These are phyloP conservation scores for Globisporangium nunn DNA, from an alignment of 352 stramenopile genomes.

Conservation along the genomic window DNA sequence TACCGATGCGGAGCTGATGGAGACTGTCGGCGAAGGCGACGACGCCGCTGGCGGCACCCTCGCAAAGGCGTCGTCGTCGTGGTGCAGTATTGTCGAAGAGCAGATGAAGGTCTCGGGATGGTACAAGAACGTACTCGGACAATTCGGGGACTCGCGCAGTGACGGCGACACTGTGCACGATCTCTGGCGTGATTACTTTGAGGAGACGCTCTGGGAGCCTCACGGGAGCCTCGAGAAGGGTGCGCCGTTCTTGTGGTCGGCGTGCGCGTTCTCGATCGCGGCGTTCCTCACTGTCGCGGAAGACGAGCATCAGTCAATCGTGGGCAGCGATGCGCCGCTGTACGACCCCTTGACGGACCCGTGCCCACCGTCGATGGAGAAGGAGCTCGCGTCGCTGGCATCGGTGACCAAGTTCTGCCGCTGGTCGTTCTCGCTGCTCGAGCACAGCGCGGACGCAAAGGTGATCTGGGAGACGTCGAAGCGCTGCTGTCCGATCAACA, in stretches of 20 bases:
- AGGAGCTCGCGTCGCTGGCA: constrained; percentile 70
- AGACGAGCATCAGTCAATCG: constrained; percentile 32
- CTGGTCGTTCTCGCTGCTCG: constrained; percentile 83
- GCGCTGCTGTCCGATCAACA: constrained; percentile 79
- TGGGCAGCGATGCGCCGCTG: constrained; percentile 4
- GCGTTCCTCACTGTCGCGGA: constrained; percentile 70
- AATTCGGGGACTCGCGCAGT: constrained; percentile 44
- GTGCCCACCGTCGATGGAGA: constrained; percentile 67
- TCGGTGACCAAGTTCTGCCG: constrained; percentile 81
- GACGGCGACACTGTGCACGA: constrained; percentile 60
- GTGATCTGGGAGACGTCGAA: constrained; percentile 86
- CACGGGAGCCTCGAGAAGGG: constrained; percentile 83
- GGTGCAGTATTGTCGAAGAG: constrained; percentile 53
- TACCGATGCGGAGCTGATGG: constrained; percentile 8
- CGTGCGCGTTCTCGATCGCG: constrained; percentile 73
- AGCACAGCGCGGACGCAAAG: constrained; percentile 80
- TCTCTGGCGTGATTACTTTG: constrained; percentile 83
- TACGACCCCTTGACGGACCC: constrained; percentile 55
- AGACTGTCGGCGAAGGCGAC: neutral
- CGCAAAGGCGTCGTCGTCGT: constrained; percentile 15
- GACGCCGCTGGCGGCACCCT: constrained; percentile 1
- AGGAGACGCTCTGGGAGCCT: constrained; percentile 82
- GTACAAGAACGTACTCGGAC: constrained; percentile 64
- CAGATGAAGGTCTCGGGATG: constrained; percentile 59
- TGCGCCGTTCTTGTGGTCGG: constrained; percentile 78